Base-by-base conservation (phyloP, 2,329 filamentous ascomycete genomes). In the Apiospora aurea region DNA sequence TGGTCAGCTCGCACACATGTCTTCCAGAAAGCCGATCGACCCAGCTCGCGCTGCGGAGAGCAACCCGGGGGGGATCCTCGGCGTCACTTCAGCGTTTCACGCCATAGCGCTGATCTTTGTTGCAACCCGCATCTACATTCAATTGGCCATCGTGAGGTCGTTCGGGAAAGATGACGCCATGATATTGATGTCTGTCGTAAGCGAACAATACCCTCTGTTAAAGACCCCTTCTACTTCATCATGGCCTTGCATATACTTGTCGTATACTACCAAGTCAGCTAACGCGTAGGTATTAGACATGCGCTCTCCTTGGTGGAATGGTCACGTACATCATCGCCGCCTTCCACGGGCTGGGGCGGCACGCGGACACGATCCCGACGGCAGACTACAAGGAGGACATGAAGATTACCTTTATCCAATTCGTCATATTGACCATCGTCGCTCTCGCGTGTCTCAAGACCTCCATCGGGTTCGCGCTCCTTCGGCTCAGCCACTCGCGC, bases 391-490 rank as follows among this genome's bases (percentile, higher is more conserved):
- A 76, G 21, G 75, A 77, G 1, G 83, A 85, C 69, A 74, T 79
- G 1, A 83, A 85, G 61, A 82, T 83, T 53, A 80, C 81, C 38
- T 87, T 84, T 74, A 81, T 83, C 67, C 84, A 88, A 72, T 82
- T 83, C 10, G 78, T 89, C 67, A 78, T 86, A 61, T 80, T 85
- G 29, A 83, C 87, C 75, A 72, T 75, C 14, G 76, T 83, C 14
- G 84, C 81, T 0, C 79, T 85, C 5, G 80, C 81, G 6, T 75
- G 81, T 1, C 82, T 86, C 41, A 71, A 71, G 21, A 47, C 69
- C 21, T 71, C 70, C 14, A 69, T 69, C 18, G 70, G 80, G 1
- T 78, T 86, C 61, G 84, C 84, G 69, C 78, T 87, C 13, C 76
- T 86, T 70, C 79, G 85, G 61, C 78, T 86, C 4, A 73, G 71